Conservation (phyloP, 2,329 filamentous ascomycete genomes). For the Rutstroemia sp. region DNA sequence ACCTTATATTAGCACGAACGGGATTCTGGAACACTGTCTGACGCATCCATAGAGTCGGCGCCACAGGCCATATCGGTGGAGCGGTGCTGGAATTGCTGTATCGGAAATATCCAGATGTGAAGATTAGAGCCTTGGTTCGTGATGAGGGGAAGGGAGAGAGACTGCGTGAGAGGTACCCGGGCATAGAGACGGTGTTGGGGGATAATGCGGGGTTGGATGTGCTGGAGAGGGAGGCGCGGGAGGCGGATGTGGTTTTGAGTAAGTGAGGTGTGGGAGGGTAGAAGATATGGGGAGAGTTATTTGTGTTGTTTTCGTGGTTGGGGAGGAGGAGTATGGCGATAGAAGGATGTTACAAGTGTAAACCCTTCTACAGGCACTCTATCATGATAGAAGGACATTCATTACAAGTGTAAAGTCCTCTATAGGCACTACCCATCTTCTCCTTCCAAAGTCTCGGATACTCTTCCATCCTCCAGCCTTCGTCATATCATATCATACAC, state of each 20-base stretch:
- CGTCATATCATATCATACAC: not conserved
- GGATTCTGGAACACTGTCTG: not conserved
- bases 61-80: conserved; percentile 16
- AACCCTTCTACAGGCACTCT: not conserved
- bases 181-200: conserved; percentile 1
- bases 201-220: conserved; percentile 8
- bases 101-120: not conserved
- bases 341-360: too few species aligned
- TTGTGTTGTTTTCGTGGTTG: too few species aligned
- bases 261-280: not conserved
- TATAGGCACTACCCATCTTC: too few species aligned
- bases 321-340: too few species aligned
- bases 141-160: conserved; percentile 1
- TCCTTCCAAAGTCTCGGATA: not conserved
- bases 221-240: conserved; percentile 2
- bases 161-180: conserved; percentile 8
- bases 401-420: too few species aligned
- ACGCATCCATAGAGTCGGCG: conserved; percentile 5
- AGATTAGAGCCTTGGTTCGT: conserved; percentile 8
- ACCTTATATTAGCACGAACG: not conserved
- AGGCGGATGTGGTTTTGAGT: conserved; percentile 13
- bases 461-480: not conserved
- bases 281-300: not conserved
- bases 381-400: not conserved
- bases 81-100: conserved; percentile 10